Conservation (phyloP, 805 yeast genomes). For the Saccharomycopsis javanensis region DNA sequence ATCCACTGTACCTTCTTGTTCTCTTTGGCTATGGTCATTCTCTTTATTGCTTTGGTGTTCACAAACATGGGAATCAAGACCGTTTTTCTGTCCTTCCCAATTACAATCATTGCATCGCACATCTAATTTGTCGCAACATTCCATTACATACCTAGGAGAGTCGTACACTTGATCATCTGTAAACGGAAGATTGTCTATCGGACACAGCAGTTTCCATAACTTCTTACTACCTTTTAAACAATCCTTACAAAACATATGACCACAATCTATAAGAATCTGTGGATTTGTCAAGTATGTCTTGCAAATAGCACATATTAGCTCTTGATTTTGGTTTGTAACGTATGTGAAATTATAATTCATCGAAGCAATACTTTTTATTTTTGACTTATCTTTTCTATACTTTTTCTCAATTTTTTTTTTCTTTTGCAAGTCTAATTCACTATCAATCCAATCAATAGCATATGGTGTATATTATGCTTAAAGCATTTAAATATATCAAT, state of each 20-base stretch:
- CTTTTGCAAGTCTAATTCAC: background rate
- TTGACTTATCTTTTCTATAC: too few species aligned
- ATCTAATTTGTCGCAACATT: background rate
- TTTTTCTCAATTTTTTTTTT: too few species aligned
- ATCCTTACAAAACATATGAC: conserved; percentile 16
- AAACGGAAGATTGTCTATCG: conserved; percentile 5
- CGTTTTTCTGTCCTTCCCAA: background rate
- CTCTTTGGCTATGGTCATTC: background rate
- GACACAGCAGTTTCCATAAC: conserved; percentile 7
- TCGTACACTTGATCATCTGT: background rate
- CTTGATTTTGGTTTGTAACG: background rate
- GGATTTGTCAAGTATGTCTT: conserved; percentile 14
- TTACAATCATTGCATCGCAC: background rate
- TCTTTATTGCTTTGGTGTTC: background rate
- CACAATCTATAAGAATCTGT: conserved; percentile 15
- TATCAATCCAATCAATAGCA: background rate
- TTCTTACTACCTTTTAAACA: conserved; percentile 3
- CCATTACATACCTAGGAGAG: background rate
- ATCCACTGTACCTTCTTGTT: background rate
- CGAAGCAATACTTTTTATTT: background rate
- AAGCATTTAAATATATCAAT: too few species aligned
- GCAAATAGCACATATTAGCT: conserved; percentile 16
- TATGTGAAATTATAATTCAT: background rate
- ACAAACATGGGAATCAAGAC: background rate
- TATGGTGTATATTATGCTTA: background rate